Percentiles rank a stretch among this genome's conserved stretches.
Conservation (phyloP, 345 rosid genomes). For the Eucalyptus cladocalyx region DNA sequence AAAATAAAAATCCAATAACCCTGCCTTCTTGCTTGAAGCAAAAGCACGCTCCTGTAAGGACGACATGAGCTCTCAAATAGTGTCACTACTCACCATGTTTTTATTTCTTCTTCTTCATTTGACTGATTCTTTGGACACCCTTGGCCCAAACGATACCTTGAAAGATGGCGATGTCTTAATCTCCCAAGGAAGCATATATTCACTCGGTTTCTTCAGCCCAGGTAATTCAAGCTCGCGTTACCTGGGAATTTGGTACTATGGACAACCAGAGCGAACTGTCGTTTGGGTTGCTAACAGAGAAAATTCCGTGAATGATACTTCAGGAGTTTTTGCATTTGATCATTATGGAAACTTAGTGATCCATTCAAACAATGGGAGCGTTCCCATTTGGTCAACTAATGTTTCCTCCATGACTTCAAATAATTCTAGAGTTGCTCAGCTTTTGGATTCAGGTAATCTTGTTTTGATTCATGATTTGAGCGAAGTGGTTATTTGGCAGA, state of each 20-base stretch:
- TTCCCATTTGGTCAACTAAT: conserved; percentile 43
- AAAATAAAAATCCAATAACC: not conserved
- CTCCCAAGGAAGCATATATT: conserved; percentile 18
- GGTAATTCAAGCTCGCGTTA: conserved; percentile 33
- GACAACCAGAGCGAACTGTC: conserved; percentile 20
- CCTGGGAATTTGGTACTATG: conserved; percentile 67
- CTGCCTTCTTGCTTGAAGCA: not conserved
- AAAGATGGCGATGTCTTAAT: conserved; percentile 27
- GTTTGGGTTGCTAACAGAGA: conserved; percentile 83
- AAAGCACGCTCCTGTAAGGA: not conserved
- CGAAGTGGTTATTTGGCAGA: conserved; percentile 37
- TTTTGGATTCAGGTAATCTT: conserved; percentile 58
- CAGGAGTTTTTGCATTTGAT: conserved; percentile 27
- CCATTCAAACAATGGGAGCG: conserved; percentile 4
- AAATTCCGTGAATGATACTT: conserved; percentile 21
- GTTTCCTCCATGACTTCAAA: not conserved
- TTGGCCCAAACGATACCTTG: conserved; percentile 3
- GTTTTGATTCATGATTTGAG: conserved; percentile 16
- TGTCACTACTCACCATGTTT: not conserved
- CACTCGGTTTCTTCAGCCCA: conserved; percentile 49
- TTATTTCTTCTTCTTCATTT: not conserved
- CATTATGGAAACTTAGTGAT: conserved; percentile 28
- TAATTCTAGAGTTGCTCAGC: conserved; percentile 10
- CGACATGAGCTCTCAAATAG: not conserved
- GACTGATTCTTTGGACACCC: conserved; percentile 5